Conservation (phyloP, 768 basidiomycete genomes). For the Tephrocybe sp. region DNA sequence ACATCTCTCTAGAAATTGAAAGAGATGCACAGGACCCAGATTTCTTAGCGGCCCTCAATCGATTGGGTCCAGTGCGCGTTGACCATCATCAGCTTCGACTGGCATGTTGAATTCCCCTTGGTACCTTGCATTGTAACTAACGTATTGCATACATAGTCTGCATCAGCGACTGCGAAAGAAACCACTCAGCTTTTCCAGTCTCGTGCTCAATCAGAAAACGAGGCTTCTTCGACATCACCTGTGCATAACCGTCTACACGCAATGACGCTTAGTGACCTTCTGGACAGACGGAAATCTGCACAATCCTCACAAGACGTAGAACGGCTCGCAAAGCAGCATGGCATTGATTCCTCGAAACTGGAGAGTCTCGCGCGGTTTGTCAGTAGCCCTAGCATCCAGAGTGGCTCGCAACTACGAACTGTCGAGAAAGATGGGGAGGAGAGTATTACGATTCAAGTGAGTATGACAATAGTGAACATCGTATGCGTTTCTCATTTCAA, state of each 20-base stretch:
- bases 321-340: slow-evolving; percentile 50
- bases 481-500: neutral
- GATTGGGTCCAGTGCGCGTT: slow-evolving; percentile 67
- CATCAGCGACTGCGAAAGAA: slow-evolving; percentile 16
- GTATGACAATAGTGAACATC: slow-evolving; percentile 14
- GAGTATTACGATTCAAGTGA: slow-evolving; percentile 45
- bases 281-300: slow-evolving; percentile 60
- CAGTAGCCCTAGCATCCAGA: slow-evolving; percentile 61
- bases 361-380: slow-evolving; percentile 53
- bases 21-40: slow-evolving; percentile 70
- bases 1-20: slow-evolving; percentile 46
- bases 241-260: slow-evolving; percentile 56
- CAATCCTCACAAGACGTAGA: slow-evolving; percentile 39
- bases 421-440: slow-evolving; percentile 58
- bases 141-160: slow-evolving; percentile 7
- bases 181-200: slow-evolving; percentile 49
- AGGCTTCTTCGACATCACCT: slow-evolving; percentile 39
- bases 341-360: slow-evolving; percentile 50
- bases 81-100: slow-evolving; percentile 54
- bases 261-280: slow-evolving; percentile 47
- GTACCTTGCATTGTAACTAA: neutral
- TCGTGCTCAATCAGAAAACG: slow-evolving; percentile 51
- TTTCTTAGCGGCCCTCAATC: slow-evolving; percentile 60
- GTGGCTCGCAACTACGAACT: slow-evolving; percentile 38
- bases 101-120: slow-evolving; percentile 29